phyloP scores from a whole-genome alignment of 1,284 basidiomycete genomes.

The Trichosporon sp. region DNA sequence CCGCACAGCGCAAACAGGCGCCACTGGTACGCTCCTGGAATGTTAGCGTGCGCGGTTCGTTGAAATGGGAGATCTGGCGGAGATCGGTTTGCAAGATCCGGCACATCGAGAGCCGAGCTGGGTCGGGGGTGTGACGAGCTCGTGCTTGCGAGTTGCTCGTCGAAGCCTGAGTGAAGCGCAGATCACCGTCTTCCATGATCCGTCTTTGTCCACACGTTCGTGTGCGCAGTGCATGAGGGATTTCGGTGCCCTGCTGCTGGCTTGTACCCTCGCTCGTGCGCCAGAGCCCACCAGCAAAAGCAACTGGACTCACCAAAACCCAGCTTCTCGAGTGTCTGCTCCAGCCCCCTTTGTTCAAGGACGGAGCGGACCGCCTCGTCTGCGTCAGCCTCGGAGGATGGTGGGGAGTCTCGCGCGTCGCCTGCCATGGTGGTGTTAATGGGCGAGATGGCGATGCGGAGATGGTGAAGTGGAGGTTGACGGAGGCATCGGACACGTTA shows the following conservation, averaged over 20 bases:
- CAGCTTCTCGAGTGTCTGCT: slow-evolving; percentile 82
- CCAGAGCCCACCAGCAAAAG: background rate
- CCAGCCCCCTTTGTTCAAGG: slow-evolving; percentile 66
- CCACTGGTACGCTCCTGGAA: slow-evolving; percentile 41
- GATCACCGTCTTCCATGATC: no score
- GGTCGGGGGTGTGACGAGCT: background rate
- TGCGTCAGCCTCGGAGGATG: slow-evolving; percentile 1
- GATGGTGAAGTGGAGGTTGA: background rate
- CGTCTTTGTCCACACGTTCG: background rate
- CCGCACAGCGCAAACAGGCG: slow-evolving; percentile 65
- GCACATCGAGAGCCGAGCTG: no score
- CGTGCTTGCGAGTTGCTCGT: no score
- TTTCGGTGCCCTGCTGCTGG: no score
- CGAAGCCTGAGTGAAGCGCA: no score
- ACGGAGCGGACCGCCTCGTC: slow-evolving; percentile 23
- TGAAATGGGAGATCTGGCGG: background rate
- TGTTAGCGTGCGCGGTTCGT: background rate
- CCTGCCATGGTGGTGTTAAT: slow-evolving; percentile 14
- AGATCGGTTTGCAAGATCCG: background rate
- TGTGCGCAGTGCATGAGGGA: slow-evolving; percentile 54
- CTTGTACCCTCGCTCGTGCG: no score
- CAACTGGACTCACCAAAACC: slow-evolving; percentile 73
- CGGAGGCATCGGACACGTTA: background rate
- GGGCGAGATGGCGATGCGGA: background rate
- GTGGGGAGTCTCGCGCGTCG: background rate